Conservation (phyloP, 371 early-diverging fungal species). For the Rhizopus sp. region DNA sequence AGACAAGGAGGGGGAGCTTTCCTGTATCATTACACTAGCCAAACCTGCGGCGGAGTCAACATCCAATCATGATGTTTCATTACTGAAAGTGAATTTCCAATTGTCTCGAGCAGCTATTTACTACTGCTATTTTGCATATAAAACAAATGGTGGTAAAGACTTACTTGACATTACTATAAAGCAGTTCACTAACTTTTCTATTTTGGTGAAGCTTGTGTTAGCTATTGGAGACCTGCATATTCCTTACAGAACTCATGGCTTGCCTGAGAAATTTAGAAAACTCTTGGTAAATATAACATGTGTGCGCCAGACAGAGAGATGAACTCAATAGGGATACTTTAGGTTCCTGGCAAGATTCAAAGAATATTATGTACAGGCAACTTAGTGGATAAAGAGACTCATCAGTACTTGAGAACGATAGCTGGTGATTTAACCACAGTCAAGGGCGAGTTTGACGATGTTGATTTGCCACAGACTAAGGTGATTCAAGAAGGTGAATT, state of each 20-base stretch:
- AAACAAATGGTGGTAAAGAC: too few relatives aligned
- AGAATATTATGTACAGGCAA: constrained; percentile 94
- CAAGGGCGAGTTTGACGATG: constrained; percentile 84
- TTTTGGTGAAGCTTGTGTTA: constrained; percentile 68
- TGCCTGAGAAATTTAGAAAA: constrained; percentile 90
- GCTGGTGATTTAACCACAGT: constrained; percentile 79
- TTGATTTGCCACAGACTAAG: constrained; percentile 63
- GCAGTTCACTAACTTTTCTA: too few relatives aligned
- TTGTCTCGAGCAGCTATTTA: too few relatives aligned
- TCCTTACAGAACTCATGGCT: constrained; percentile 85
- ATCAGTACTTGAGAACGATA: constrained; percentile 85
- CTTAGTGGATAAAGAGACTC: constrained; percentile 76
- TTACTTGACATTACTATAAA: too few relatives aligned
- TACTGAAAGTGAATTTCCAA: too few relatives aligned
- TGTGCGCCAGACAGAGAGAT: too few relatives aligned
- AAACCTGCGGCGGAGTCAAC: too few relatives aligned
- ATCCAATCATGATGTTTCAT: too few relatives aligned
- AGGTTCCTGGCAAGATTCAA: constrained; percentile 94
- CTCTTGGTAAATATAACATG: constrained; percentile 59
- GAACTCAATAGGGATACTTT: neutral
- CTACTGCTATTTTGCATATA: too few relatives aligned
- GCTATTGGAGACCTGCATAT: constrained; percentile 94
- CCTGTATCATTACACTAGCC: too few relatives aligned
- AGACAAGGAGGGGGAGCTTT: too few relatives aligned
- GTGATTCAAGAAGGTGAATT: constrained; percentile 77